Conservation (phyloP, 2,329 filamentous ascomycete genomes). For the Diplodia intermedia region DNA sequence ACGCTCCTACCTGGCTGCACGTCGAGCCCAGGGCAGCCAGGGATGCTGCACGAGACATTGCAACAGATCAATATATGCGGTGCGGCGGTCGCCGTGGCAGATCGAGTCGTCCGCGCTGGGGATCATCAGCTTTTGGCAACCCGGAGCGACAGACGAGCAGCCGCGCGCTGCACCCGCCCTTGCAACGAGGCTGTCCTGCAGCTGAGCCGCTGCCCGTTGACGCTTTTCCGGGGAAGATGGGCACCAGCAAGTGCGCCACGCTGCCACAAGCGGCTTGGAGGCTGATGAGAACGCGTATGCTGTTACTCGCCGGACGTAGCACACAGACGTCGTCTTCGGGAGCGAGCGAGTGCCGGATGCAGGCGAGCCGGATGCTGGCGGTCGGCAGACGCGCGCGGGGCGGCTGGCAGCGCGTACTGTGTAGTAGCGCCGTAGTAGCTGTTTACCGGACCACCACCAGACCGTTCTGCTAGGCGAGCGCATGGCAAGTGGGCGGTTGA, state of each 20-base stretch:
- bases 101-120: constrained; percentile 24
- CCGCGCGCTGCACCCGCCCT: constrained; percentile 9
- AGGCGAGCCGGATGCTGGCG: constrained; percentile 3
- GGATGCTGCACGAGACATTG: constrained; percentile 10
- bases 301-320: constrained; percentile 9
- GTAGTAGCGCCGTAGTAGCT: constrained; percentile 15
- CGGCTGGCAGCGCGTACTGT: neutral
- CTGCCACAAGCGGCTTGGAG: constrained; percentile 21
- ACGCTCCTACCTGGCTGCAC: neutral
- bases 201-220: neutral
- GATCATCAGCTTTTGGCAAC: constrained; percentile 14
- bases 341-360: constrained; percentile 22
- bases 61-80: constrained; percentile 30
- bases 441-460: constrained; percentile 12
- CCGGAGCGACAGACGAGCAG: constrained; percentile 12
- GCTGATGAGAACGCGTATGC: constrained; percentile 22
- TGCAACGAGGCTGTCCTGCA: constrained; percentile 4
- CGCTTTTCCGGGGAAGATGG: neutral
- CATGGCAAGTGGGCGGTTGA: neutral
- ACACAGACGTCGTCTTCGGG: constrained; percentile 14
- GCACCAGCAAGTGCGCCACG: constrained; percentile 13
- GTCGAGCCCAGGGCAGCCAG: neutral
- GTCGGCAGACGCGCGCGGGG: constrained; percentile 12
- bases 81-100: constrained; percentile 19
- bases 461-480: constrained; percentile 6